A percentile compares a stretch with the other conserved stretches of the same genome.
Evolutionary conservation across 75 land plant genomes (phyloP).

Genomic region (Adiantum capillusveneris): DNA sequence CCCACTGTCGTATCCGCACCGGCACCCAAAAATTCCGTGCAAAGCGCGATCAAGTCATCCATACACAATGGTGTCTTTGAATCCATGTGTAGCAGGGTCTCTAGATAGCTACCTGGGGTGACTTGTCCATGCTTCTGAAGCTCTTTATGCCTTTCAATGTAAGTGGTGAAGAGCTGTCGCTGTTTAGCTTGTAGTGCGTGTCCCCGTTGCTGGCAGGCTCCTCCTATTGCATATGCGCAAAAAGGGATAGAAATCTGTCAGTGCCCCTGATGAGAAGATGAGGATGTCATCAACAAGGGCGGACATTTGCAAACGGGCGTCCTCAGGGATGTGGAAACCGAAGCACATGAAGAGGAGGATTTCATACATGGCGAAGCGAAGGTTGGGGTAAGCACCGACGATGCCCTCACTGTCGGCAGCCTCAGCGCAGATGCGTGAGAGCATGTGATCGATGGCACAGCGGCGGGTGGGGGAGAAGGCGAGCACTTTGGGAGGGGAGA

Average conservation of each 20-base stretch:
- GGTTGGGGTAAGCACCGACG: constrained; percentile 3
- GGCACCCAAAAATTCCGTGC: constrained; percentile 33
- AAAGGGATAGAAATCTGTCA: not conserved
- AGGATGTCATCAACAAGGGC: not conserved
- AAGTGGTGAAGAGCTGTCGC: constrained; percentile 10
- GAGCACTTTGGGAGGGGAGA: constrained; percentile 13
- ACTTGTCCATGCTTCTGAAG: not conserved
- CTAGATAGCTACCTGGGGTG: constrained; percentile 9
- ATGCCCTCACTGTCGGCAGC: not conserved
- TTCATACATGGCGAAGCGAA: constrained; percentile 2
- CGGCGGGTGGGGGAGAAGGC: constrained; percentile 19
- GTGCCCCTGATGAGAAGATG: not conserved
- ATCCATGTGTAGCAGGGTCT: constrained; percentile 8
- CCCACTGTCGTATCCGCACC: constrained; percentile 30
- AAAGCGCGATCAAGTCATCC: constrained; percentile 10
- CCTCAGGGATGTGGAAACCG: constrained; percentile 9
- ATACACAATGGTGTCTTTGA: constrained; percentile 14
- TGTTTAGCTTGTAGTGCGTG: constrained; percentile 25
- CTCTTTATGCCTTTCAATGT: constrained; percentile 17
- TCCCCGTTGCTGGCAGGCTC: not conserved
- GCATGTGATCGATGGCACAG: not conserved
- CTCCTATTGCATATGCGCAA: not conserved
- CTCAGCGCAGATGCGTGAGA: not conserved
- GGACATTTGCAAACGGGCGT: not conserved
- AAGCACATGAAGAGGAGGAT: constrained; percentile 10